Base-by-base conservation (phyloP, 306 rosid genomes). In the Fragaria vesca region DNA sequence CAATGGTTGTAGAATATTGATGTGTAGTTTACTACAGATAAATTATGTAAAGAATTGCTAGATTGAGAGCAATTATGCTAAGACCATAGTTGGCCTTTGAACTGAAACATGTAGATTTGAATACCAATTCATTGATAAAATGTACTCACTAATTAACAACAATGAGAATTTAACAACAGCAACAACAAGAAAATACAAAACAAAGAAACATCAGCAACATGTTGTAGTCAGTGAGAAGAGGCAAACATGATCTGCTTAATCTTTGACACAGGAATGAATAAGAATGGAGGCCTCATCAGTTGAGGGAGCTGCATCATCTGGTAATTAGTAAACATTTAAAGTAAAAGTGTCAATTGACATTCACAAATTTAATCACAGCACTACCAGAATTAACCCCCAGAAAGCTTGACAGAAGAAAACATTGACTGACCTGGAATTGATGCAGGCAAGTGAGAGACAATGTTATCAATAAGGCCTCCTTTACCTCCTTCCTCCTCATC, bases 241-340 rank as follows among this genome's bases (percentile, higher is more conserved):
- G 15, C 66, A 38, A 60, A 55, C 15, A 13, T 17, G 15, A 15
- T 68, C 38, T 47, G 21, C 28, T 46, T 73, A 87, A 76, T 88
- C 91, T 66, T 36, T 74, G 76, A 88, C 71, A 52, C 83, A 21
- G 47, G 89, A 85, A 79, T 81, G 77, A 12, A 88, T 78, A 15
- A 88, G 81, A 57, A 88, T 78, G 57, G 83, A n/a, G 69, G 89
- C 91, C 83, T 88, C 89, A 28, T 85, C 86, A 4, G 86, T 8
- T 40, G 89, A 63, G 2, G 91, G 85, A 81, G 71, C 87, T 34
- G 79, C 86, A 81, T 72, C 80, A 78, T 84, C 87, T 88, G 81
- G 30, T 20, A 51, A 75, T 51, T 69, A 69, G 26, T 47, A 75
- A 8, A 26, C 17, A 68, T 4, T 69, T n/a, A 17, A 46, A 21